These are phyloP conservation scores for Mycena chlorophos DNA, from an alignment of 768 basidiomycete species.

Conservation along the genomic window DNA sequence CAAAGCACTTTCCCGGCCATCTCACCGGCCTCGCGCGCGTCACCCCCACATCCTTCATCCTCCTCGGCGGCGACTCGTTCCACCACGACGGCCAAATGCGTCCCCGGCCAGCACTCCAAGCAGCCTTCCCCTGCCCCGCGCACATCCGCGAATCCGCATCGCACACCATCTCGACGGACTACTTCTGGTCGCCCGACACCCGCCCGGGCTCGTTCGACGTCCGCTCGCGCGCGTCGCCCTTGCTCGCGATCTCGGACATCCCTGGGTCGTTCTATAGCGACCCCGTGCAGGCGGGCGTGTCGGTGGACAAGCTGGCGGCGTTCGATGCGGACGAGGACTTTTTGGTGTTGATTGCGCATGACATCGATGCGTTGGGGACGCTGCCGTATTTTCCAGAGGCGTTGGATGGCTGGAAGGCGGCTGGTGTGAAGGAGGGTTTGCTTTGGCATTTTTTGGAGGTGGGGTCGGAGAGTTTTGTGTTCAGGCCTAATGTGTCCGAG, in stretches of 20 bases:
- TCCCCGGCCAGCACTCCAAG: conserved; percentile 10
- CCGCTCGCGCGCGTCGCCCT: background rate
- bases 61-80: conserved; percentile 12
- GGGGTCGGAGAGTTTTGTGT: no score
- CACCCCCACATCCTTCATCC: conserved; percentile 10
- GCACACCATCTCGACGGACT: conserved; percentile 3
- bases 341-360: conserved; percentile 10
- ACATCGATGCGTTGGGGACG: background rate
- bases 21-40: conserved; percentile 11
- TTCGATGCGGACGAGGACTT: conserved; percentile 15
- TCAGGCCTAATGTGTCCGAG: no score
- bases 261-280: conserved; percentile 1
- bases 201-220: conserved; percentile 2
- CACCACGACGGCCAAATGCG: conserved; percentile 16
- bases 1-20: conserved; percentile 6
- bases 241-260: conserved; percentile 10
- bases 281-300: conserved; percentile 2
- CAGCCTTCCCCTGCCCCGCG: conserved; percentile 8
- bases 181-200: conserved; percentile 11
- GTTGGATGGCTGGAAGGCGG: conserved; percentile 8
- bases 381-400: conserved; percentile 2
- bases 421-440: conserved; percentile 3
- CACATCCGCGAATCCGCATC: conserved; percentile 4
- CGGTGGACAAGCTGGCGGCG: conserved; percentile 8
- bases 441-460: conserved; percentile 11